Evolutionary conservation across 768 basidiomycete genomes (phyloP), one percentile per base, ranked within the genome.

Genomic region (Amanita rimosa): DNA sequence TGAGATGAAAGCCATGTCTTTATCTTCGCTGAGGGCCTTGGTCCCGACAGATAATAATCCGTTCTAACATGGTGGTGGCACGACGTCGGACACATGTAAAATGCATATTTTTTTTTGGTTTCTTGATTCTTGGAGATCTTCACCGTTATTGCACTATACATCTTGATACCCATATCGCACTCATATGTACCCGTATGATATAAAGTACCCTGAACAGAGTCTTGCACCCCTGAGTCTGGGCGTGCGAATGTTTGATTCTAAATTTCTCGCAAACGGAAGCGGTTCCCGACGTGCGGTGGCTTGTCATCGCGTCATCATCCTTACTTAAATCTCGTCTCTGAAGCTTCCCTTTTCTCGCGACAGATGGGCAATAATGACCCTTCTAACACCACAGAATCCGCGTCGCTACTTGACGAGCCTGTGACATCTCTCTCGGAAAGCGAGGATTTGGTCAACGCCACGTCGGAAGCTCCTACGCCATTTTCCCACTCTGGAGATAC

Each of bases 1-100:
- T 44, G 68, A 73, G 51, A 60, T 63, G 17, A 70, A 66, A 54
- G 51, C 55, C 2, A 62, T 72, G 16, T 54, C 63, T 1, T 40
- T 61, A 0, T 54, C 59, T 1, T 67, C 55, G 42, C 39, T 67
- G 27, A 60, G 59, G 45, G 62, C 62, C 9, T 52, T 67, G 29
- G 27, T 19, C n/a, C 14, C 40, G n/a, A 16, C 27, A 8, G 40
- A 42, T 8, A 36, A 36, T 8, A 31, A 31, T 31, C 9, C 29
- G 4, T 31, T 31, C 11, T 31, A 24, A 5, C 22, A 24, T 3
- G 11, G 3, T n/a, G n/a, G n/a, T n/a, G n/a, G n/a, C n/a, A n/a
- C n/a, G n/a, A n/a, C n/a, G 29, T 29, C 10, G 6, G 11, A 29
- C 31, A 31, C 31, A 31, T 31, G 10, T 13, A 13, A 29, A 27